Conservation (phyloP, 2,329 filamentous ascomycete species). For the Diaporthe aspalathi region DNA sequence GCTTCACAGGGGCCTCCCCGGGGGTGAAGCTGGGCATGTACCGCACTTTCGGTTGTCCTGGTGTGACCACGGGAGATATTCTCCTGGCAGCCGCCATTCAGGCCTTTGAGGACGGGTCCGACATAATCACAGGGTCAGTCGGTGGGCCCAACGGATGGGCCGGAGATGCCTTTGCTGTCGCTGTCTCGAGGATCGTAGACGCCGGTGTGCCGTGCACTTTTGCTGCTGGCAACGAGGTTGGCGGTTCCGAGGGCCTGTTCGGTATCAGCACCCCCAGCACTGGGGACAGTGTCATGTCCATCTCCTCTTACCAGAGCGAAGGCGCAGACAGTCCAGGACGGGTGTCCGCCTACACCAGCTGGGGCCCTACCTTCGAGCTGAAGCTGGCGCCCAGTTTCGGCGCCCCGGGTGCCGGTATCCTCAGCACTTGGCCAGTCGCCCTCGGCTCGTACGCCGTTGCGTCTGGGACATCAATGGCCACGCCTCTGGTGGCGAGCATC, state of each 20-base stretch:
- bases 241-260: conserved; percentile 43
- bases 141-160: conserved; percentile 46
- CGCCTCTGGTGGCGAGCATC: conserved; percentile 54
- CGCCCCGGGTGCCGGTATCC: conserved; percentile 66
- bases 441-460: conserved; percentile 63
- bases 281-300: conserved; percentile 42
- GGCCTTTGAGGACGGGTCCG: conserved; percentile 55
- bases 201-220: conserved; percentile 46
- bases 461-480: conserved; percentile 71
- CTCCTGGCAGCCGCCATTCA: conserved; percentile 55
- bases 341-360: conserved; percentile 63
- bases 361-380: conserved; percentile 70
- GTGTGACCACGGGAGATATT: conserved; percentile 50
- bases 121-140: conserved; percentile 49
- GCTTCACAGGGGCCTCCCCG: conserved; percentile 55
- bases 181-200: conserved; percentile 47
- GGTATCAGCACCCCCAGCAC: conserved; percentile 43
- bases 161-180: conserved; percentile 44
- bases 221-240: conserved; percentile 45
- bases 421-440: conserved; percentile 66
- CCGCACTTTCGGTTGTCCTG: conserved; percentile 51
- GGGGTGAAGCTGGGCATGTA: conserved; percentile 55
- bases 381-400: conserved; percentile 66
- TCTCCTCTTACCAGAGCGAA: conserved; percentile 44
- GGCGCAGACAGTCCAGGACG: conserved; percentile 51